phyloP scores from a whole-genome alignment of 495 filamentous ascomycete genomes.

The Aspergillus steynii region DNA sequence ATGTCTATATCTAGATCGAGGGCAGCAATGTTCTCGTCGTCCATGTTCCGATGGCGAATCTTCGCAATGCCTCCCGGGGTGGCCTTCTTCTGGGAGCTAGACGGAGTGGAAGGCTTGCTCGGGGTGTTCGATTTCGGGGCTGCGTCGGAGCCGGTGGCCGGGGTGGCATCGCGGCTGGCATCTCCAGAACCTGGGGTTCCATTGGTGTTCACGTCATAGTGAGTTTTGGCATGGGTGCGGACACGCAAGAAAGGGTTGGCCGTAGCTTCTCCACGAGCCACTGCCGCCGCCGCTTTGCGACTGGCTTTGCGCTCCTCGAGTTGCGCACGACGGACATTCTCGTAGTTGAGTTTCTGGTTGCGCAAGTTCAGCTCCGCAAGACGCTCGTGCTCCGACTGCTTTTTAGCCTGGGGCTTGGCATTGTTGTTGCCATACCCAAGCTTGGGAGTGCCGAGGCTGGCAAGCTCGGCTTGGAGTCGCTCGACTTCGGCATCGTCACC shows the following conservation, averaged over 20 bases:
- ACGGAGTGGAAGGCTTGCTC: conserved; percentile 40
- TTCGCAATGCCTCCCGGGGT: conserved; percentile 60
- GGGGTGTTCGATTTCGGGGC: conserved; percentile 29
- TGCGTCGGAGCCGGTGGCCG: conserved; percentile 35
- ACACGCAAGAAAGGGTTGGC: conserved; percentile 62
- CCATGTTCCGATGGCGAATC: conserved; percentile 71
- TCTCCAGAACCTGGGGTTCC: conserved; percentile 26
- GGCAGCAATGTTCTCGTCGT: conserved; percentile 81
- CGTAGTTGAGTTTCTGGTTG: conserved; percentile 76
- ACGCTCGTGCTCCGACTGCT: conserved; percentile 66
- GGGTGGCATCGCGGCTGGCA: conserved; percentile 49
- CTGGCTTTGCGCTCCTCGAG: conserved; percentile 69
- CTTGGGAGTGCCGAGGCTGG: conserved; percentile 64
- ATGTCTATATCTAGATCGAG: conserved; percentile 82
- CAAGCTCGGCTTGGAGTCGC: conserved; percentile 65
- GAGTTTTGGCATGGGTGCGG: conserved; percentile 60
- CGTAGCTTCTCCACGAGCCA: conserved; percentile 53
- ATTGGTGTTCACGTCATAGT: conserved; percentile 53
- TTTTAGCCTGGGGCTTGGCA: conserved; percentile 41
- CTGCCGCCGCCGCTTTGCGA: conserved; percentile 56
- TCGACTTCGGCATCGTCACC: conserved; percentile 62
- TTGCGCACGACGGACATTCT: conserved; percentile 82
- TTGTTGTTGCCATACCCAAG: conserved; percentile 68
- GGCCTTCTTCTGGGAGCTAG: conserved; percentile 54
- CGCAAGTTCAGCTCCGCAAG: conserved; percentile 72